Evolutionary conservation across 352 stramenopile genomes (phyloP), one percentile per base, ranked within the genome.

Genomic region (Phytophthora quininea): DNA sequence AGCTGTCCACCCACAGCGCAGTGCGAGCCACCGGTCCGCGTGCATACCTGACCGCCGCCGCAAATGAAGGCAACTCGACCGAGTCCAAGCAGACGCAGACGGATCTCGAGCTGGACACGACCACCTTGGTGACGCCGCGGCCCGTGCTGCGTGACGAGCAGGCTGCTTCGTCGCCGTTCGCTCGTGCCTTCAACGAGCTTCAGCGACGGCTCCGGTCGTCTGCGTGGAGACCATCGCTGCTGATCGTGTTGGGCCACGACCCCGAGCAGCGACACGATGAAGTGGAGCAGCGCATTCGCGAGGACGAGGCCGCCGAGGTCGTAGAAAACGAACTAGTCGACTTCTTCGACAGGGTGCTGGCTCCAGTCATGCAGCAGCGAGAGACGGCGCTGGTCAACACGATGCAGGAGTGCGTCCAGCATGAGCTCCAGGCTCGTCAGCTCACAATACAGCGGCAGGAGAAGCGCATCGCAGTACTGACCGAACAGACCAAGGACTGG

Each of bases 371-470:
- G 62, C 85, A 91, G 46, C 49, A 68, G 27, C 79, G 84, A 5
- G 84, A 93, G 61, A 80, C 75, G 5, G 31, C 72, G 19, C 64
- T 84, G 19, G 75, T 91, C 19, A 90, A 89, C 62, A 73, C 72
- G 7, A 82, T 93, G 38, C 80, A 86, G 45, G 80, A 84, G 31
- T 88, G 81, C 35, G 65, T 84, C 11, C 67, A 77, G 37, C 61
- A 75, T 14, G 79, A 93, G 43, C 52, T 91, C 6, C 43, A 73
- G 11, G 31, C 59, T 1, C 65, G 81, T 24, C 54, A 63, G 40
- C n/a, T 60, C 11, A 31, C 60, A 3, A 35, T 64, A 27, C 48
- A 69, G 33, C 61, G 10, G 9, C 63, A 76, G 31, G 48, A 71
- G 9, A 56, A 72, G 14, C 59, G 55, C 2, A 42, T 52, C 12